Conservation (phyloP, 2,329 filamentous ascomycete species). For the Colletotrichum echinochloae region DNA sequence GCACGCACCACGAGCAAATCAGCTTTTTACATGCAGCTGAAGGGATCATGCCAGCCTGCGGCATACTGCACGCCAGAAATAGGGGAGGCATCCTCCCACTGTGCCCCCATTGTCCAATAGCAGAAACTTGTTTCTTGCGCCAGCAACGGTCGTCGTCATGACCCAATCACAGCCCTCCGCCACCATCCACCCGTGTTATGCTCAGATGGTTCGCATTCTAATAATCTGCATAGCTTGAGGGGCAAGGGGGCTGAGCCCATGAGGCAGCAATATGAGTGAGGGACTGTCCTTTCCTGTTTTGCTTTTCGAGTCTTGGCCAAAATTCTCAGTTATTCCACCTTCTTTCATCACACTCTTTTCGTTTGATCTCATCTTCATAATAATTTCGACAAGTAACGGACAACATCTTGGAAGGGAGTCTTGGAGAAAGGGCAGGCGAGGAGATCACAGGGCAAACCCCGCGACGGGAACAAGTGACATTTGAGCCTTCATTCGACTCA, state of each 20-base stretch:
- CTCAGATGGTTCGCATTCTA: conserved; percentile 35
- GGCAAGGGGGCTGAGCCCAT: conserved; percentile 40
- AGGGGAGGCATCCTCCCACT: conserved; percentile 35
- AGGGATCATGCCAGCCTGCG: conserved; percentile 34
- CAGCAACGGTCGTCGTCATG: conserved; percentile 37
- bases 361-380: conserved; percentile 14
- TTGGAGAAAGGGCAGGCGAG: not conserved
- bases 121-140: conserved; percentile 28
- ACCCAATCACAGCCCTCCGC: conserved; percentile 35
- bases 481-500: conserved; percentile 6
- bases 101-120: conserved; percentile 31
- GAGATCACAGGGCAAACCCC: conserved; percentile 16
- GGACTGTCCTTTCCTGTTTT: not conserved
- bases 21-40: conserved; percentile 2
- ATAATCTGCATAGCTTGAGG: conserved; percentile 30
- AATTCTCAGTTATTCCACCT: not conserved
- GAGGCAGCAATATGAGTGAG: conserved; percentile 30
- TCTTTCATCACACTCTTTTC: conserved; percentile 19
- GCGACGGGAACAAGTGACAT: conserved; percentile 16
- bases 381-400: conserved; percentile 12
- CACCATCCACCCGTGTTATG: conserved; percentile 28
- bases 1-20: conserved; percentile 35
- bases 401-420: conserved; percentile 4
- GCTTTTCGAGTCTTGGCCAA: conserved; percentile 11
- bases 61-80: conserved; percentile 32